Evolutionary conservation across 805 yeast genomes (phyloP), one percentile per base, ranked within the genome.

Genomic region (Nakazawaea laoshanensis): DNA sequence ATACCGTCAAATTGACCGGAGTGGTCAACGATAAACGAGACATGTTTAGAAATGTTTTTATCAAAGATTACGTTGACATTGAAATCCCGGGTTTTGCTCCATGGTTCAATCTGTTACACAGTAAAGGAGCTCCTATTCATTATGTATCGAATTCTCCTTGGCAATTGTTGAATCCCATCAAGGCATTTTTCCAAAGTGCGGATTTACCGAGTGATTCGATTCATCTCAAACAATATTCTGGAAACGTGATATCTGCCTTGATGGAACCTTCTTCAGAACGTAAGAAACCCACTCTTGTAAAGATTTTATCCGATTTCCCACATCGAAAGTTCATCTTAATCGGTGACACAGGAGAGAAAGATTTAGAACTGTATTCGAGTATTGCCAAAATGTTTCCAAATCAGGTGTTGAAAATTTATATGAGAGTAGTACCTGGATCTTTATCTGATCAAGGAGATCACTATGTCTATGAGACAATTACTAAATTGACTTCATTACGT

Each of bases 301-400:
- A 71, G 36, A 68, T 92, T 6, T 42, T 86, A 16, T 52, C 57
- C 3, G 95, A 88, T 48, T 89, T 85, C 49, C 86, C 94, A 0
- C 40, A 70, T 1, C 76, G 88, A 42, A 77, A 71, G 46, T 89
- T 92, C 50, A 67, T 92, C 16, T 60, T 95, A 32, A 69, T 92
- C 11, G 99, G 99, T 20, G 99, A 92, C 52, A 80, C 96, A 2
- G 97, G 97, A 2, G 98, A 92, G 50, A 80, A 79, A 42, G 99
- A 92, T 58, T 60, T 89, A 27, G 98, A 94, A 48, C 94, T 96
- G 0, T 92, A 92, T 51, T 66, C 74, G 5, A 78, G 78, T 18
- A 57, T 87, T 21, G 83, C 94, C 0, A 56, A 61, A 24, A 42
- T 50, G 20, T 73, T 60, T 45, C 94, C 95, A 0, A 57, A 62